phyloP scores from a whole-genome alignment of 2,329 filamentous ascomycete species.

The Malbranchea cinnamomea region DNA sequence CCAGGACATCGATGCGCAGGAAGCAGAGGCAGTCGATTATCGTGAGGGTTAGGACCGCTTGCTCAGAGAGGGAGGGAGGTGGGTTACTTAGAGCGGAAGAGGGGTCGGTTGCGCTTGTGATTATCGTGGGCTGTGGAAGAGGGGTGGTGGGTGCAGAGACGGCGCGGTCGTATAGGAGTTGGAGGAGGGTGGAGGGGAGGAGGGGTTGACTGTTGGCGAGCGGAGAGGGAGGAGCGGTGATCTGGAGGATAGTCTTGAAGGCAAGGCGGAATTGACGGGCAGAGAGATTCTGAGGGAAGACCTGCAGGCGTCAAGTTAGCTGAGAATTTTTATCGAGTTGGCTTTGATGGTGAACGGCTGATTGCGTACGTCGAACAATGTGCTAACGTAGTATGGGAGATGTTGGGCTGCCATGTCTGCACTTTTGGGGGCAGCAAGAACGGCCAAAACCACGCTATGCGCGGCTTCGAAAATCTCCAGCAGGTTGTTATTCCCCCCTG shows the following conservation, averaged over 20 bases:
- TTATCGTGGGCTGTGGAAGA: conserved; percentile 20
- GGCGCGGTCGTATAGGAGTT: conserved; percentile 57
- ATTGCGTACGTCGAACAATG: conserved; percentile 46
- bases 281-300: conserved; percentile 66
- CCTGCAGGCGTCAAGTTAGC: conserved; percentile 19
- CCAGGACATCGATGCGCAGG: conserved; percentile 52
- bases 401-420: conserved; percentile 54
- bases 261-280: conserved; percentile 77
- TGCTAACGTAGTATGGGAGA: conserved; percentile 70
- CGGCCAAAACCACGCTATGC: conserved; percentile 66
- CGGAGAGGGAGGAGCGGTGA: conserved; percentile 64
- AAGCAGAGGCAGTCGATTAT: conserved; percentile 67
- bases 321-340: neutral
- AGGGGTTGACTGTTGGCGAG: conserved; percentile 58
- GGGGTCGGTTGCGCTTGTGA: conserved; percentile 18
- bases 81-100: too few species aligned
- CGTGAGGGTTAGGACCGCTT: conserved; percentile 60
- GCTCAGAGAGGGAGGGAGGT: conserved; percentile 53
- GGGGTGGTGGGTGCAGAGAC: conserved; percentile 38
- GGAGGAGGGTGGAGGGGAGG: conserved; percentile 65
- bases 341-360: conserved; percentile 3
- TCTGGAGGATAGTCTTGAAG: conserved; percentile 70
- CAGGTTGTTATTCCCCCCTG: conserved; percentile 42
- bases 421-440: conserved; percentile 67
- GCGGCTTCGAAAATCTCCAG: conserved; percentile 74